phyloP scores from a whole-genome alignment of 139 green algal genomes.

The Chlorella sp. region DNA sequence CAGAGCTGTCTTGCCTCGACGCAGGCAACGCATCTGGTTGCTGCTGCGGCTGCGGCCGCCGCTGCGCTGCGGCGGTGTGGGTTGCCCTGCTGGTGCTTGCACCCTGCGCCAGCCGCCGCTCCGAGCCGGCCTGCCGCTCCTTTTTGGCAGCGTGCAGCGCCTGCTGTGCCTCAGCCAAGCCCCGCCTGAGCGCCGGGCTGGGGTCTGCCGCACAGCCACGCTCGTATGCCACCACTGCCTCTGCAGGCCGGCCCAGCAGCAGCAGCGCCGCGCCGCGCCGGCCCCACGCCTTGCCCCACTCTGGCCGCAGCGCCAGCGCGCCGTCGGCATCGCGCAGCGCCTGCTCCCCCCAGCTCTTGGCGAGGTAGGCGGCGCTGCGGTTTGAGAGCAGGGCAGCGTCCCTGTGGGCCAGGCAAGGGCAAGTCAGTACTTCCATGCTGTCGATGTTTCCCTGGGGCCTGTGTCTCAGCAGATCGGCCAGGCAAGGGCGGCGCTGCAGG shows the following conservation, averaged over 20 bases:
- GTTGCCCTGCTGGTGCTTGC: background rate
- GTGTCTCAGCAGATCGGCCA: no score
- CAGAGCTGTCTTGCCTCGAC: background rate
- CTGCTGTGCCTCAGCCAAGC: background rate
- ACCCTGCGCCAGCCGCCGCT: no score
- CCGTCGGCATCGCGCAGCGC: conserved; percentile 34
- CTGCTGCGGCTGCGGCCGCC: background rate
- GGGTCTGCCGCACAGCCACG: background rate
- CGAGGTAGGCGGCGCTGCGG: conserved; percentile 28
- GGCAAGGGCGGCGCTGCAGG: no score
- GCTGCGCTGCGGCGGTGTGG: background rate
- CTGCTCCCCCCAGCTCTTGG: conserved; percentile 36
- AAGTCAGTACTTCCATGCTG: no score
- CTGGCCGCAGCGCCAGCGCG: conserved; percentile 26
- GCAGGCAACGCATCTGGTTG: background rate
- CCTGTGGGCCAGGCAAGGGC: background rate
- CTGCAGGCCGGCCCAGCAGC: background rate
- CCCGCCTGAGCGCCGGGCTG: no score
- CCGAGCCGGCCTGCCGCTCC: background rate
- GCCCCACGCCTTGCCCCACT: conserved; percentile 33
- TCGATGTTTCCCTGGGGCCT: no score
- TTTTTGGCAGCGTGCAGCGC: background rate
- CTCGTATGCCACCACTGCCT: conserved; percentile 7
- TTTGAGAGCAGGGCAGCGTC: conserved; percentile 35
- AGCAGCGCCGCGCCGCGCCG: conserved; percentile 22